A percentile compares a stretch with the other conserved stretches of the same genome.
phyloP scores from a whole-genome alignment of 371 early-diverging fungal species.

The Ordospora pajunii region DNA sequence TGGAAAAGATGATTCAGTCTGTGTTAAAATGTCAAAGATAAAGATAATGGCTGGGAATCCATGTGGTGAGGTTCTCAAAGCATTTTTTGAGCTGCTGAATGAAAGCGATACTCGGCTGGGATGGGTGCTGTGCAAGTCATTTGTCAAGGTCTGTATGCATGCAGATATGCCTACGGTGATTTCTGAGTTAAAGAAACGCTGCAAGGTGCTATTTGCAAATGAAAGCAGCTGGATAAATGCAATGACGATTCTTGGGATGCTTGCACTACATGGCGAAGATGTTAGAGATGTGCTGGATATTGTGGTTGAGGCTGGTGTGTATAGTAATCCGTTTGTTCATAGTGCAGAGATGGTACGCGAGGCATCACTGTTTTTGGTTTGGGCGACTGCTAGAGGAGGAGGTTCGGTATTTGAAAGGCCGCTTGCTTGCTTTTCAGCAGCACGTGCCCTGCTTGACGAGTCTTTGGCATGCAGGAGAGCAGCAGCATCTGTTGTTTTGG shows the following conservation, averaged over 20 bases:
- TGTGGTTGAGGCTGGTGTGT: neutral
- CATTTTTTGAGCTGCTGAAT: slow-evolving; percentile 17
- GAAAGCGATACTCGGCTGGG: slow-evolving; percentile 27
- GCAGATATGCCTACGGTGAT: neutral
- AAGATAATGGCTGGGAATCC: slow-evolving; percentile 21
- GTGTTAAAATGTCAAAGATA: slow-evolving; percentile 11
- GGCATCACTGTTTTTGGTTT: slow-evolving; percentile 33
- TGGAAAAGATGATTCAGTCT: neutral
- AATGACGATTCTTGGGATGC: slow-evolving; percentile 23
- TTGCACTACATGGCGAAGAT: neutral
- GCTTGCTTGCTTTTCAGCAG: neutral
- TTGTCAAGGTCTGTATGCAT: slow-evolving; percentile 13
- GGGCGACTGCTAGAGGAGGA: slow-evolving; percentile 4
- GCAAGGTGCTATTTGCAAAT: slow-evolving; percentile 31
- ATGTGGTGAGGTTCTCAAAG: neutral
- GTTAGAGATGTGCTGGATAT: slow-evolving; percentile 6
- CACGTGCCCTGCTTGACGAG: slow-evolving; percentile 12
- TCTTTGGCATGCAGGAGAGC: slow-evolving; percentile 15
- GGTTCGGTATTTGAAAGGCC: neutral
- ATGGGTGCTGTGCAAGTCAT: slow-evolving; percentile 36
- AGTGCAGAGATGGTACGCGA: slow-evolving; percentile 26
- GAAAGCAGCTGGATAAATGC: slow-evolving; percentile 43
- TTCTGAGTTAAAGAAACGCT: neutral
- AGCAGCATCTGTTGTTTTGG: slow-evolving; percentile 16
- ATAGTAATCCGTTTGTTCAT: slow-evolving; percentile 12